Evolutionary conservation across 2,329 filamentous ascomycete genomes (phyloP).

Genomic region (Penicillium sp.): DNA sequence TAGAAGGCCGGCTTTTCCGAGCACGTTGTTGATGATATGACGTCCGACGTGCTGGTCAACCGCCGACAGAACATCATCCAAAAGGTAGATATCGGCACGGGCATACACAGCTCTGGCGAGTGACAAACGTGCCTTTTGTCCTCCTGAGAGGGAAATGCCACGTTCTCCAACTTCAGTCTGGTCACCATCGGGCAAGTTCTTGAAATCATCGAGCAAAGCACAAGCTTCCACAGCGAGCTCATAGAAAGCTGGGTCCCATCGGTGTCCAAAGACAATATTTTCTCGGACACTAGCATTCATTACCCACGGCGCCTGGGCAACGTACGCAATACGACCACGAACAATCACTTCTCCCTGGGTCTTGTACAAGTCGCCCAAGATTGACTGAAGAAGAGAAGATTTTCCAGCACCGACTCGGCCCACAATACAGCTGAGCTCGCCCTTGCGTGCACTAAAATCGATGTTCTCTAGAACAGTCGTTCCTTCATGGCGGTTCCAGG

Average conservation of each 20-base stretch:
- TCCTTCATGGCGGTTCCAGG: constrained; percentile 82
- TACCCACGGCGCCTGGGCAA: constrained; percentile 90
- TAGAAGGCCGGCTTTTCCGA: constrained; percentile 79
- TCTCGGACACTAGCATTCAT: constrained; percentile 97
- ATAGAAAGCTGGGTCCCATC: constrained; percentile 91
- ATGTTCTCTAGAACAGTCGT: constrained; percentile 71
- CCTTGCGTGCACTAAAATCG: constrained; percentile 83
- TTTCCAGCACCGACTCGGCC: constrained; percentile 94
- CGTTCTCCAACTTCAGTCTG: constrained; percentile 95
- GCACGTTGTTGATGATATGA: constrained; percentile 90
- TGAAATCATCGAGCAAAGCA: constrained; percentile 84
- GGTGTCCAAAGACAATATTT: constrained; percentile 94
- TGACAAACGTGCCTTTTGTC: constrained; percentile 90
- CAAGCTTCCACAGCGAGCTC: constrained; percentile 89
- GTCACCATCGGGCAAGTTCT: constrained; percentile 88
- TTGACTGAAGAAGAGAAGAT: constrained; percentile 81
- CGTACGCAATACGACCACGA: constrained; percentile 80
- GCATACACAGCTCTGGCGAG: constrained; percentile 93
- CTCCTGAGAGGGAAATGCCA: constrained; percentile 91
- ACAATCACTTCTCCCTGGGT: constrained; percentile 76
- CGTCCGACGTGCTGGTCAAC: constrained; percentile 97
- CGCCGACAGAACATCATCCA: constrained; percentile 91
- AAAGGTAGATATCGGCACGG: constrained; percentile 88
- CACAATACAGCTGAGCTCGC: constrained; percentile 87
- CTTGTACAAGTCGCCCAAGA: constrained; percentile 92